Percentiles rank a stretch among this genome's conserved stretches.
Evolutionary conservation across 2,329 filamentous ascomycete species (phyloP).

Genomic region (Fusarium mexicanum): DNA sequence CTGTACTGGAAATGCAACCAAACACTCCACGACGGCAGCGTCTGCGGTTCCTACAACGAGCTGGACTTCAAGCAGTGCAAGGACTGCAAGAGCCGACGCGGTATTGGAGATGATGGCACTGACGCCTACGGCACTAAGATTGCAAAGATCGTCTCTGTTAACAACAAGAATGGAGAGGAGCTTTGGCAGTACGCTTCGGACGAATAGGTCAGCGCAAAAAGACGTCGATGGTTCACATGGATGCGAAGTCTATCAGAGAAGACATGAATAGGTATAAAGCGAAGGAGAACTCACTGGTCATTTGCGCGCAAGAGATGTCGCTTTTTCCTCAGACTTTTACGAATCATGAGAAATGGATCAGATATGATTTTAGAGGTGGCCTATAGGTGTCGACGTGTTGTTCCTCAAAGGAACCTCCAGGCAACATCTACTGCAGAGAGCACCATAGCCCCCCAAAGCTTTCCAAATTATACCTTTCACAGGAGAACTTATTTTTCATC

Average conservation of each 20-base stretch:
- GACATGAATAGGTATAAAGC: not conserved
- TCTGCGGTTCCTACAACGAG: constrained; percentile 14
- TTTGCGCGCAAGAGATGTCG: not conserved
- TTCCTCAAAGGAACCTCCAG: not conserved
- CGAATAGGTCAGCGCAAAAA: not conserved
- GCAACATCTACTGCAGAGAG: not conserved
- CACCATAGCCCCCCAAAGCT: not conserved
- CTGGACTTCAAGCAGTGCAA: constrained; percentile 21
- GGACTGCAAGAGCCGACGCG: constrained; percentile 24
- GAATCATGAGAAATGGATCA: not conserved
- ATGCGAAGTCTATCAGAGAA: not conserved
- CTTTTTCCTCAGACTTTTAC: not conserved
- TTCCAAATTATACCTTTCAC: not conserved
- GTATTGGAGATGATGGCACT: constrained; percentile 21
- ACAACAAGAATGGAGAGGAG: constrained; percentile 21
- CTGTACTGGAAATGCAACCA: constrained; percentile 28
- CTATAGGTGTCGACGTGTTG: not conserved
- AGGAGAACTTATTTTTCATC: not conserved
- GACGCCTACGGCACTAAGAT: constrained; percentile 23
- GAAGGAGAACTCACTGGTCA: not conserved
- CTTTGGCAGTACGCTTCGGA: constrained; percentile 10
- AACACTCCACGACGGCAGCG: constrained; percentile 10
- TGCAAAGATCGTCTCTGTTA: constrained; percentile 16
- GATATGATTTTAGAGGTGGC: not conserved
- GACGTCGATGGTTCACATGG: not conserved